Conservation (phyloP, 257 asterid genomes). For the Handroanthus guayacan region DNA sequence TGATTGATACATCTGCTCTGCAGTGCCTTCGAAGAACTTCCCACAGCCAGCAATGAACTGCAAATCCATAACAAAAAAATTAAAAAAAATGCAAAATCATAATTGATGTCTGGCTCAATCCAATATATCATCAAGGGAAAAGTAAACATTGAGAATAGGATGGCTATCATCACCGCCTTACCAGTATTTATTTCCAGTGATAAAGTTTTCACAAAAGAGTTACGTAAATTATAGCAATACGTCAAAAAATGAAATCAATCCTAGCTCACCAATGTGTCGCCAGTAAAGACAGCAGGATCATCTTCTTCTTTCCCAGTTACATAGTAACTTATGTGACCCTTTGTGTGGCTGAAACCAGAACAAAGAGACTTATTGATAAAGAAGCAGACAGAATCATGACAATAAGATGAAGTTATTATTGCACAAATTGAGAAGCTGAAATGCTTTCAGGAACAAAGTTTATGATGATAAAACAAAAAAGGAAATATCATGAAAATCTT, state of each 20-base stretch:
- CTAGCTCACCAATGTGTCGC: constrained; percentile 88
- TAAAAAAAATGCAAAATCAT: constrained; percentile 2
- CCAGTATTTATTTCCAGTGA: background rate
- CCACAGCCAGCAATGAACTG: constrained; percentile 97
- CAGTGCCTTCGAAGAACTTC: constrained; percentile 93
- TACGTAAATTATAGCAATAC: background rate
- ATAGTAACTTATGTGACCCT: constrained; percentile 92
- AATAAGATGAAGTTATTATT: constrained; percentile 20
- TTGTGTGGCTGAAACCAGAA: constrained; percentile 77
- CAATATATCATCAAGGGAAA: constrained; percentile 1
- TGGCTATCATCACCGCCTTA: background rate
- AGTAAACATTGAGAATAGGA: background rate
- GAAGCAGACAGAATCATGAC: background rate
- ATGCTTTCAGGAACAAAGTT: background rate
- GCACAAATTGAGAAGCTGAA: constrained; percentile 5
- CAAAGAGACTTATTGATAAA: background rate
- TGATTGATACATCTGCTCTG: constrained; percentile 93
- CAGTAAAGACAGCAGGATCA: constrained; percentile 91
- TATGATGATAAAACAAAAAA: background rate
- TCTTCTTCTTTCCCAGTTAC: constrained; percentile 83
- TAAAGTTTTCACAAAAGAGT: background rate
- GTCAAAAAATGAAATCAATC: constrained; percentile 19
- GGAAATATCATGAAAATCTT: constrained; percentile 6
- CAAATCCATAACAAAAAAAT: constrained; percentile 25
- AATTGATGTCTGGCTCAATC: constrained; percentile 13